Conservation (phyloP, 768 basidiomycete species). For the Amyloporia xantha region DNA sequence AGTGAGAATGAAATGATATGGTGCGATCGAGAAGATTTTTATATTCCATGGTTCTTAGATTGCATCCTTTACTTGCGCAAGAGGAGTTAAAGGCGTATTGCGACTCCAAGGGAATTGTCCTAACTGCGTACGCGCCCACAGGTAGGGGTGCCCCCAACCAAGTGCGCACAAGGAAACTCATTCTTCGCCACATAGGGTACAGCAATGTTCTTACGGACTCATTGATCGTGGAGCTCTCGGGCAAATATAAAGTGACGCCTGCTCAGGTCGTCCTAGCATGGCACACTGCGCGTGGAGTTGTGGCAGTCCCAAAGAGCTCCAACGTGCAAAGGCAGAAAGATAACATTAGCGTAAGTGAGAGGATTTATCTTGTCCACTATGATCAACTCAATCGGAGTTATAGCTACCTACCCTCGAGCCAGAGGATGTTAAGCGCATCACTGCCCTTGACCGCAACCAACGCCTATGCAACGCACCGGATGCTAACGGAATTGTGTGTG, state of each 20-base stretch:
- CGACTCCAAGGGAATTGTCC: slow-evolving; percentile 39
- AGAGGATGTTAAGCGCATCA: slow-evolving; percentile 28
- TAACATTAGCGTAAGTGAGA: slow-evolving; percentile 37
- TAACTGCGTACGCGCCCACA: slow-evolving; percentile 45
- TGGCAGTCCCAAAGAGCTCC: slow-evolving; percentile 42
- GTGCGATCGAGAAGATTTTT: not conserved
- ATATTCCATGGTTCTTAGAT: slow-evolving; percentile 19
- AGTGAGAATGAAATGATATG: slow-evolving; percentile 14
- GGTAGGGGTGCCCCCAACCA: slow-evolving; percentile 20
- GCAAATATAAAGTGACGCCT: slow-evolving; percentile 39
- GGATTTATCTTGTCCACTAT: not conserved
- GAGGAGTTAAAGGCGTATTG: slow-evolving; percentile 41
- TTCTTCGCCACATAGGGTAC: slow-evolving; percentile 28
- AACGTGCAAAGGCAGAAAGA: slow-evolving; percentile 41
- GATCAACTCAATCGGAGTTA: no score
- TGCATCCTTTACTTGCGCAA: slow-evolving; percentile 49
- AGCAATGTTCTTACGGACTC: slow-evolving; percentile 40
- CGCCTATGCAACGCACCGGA: slow-evolving; percentile 28
- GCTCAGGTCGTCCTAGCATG: slow-evolving; percentile 47
- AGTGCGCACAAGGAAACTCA: not conserved
- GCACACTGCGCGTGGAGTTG: slow-evolving; percentile 40
- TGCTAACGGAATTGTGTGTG: slow-evolving; percentile 25
- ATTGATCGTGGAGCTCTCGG: slow-evolving; percentile 35
- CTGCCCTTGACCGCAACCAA: slow-evolving; percentile 27
- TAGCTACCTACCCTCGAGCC: slow-evolving; percentile 27